These are phyloP conservation scores for Pontederia paniculata DNA, from an alignment of 176 grass and related monocot genomes.

Conservation along the genomic window DNA sequence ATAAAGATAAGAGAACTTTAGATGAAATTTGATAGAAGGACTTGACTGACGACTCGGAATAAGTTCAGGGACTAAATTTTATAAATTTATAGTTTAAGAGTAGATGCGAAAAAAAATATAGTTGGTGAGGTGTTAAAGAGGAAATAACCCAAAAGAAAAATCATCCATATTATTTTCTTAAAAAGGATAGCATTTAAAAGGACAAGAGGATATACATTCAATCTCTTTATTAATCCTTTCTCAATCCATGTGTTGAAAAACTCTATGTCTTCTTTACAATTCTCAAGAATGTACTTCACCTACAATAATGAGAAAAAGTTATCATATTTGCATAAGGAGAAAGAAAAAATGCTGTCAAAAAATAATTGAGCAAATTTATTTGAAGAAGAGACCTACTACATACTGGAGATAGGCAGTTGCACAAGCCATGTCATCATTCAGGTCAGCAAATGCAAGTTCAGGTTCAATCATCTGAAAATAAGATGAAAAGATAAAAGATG, in stretches of 20 bases:
- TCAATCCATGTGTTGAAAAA: constrained; percentile 97
- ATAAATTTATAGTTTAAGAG: neutral
- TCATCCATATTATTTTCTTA: constrained; percentile 5
- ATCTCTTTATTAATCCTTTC: constrained; percentile 85
- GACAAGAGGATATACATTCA: constrained; percentile 46
- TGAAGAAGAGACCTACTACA: constrained; percentile 79
- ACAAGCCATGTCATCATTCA: constrained; percentile 99
- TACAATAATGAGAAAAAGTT: constrained; percentile 27
- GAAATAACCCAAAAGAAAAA: neutral
- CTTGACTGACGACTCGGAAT: too few species aligned
- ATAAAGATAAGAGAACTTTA: too few species aligned
- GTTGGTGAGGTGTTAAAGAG: neutral
- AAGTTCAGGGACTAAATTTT: too few species aligned
- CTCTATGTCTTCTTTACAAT: constrained; percentile 97
- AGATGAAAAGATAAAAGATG: neutral
- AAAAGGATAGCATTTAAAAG: constrained; percentile 18
- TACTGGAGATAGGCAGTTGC: constrained; percentile 99
- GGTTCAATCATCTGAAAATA: constrained; percentile 92
- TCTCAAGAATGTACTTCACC: constrained; percentile 88
- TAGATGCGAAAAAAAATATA: neutral
- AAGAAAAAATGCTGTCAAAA: neutral
- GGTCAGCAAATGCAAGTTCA: constrained; percentile 95
- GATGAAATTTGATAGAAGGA: too few species aligned
- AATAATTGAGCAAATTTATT: constrained; percentile 9
- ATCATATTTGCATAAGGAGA: neutral